These are phyloP conservation scores for Delonix regia DNA, from an alignment of 306 rosid genomes.

Conservation along the genomic window DNA sequence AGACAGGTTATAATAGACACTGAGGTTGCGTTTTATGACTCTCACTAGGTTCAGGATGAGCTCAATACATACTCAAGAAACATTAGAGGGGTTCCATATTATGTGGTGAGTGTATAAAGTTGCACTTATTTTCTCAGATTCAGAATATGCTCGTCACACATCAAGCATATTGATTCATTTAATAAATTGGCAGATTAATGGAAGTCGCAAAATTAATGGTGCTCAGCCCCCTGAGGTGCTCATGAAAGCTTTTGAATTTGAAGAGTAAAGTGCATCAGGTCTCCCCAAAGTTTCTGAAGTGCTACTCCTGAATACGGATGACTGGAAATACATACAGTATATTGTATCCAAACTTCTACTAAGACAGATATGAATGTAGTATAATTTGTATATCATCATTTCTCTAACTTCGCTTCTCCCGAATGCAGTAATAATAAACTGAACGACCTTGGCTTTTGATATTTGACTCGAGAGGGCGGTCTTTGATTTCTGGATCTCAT, in stretches of 20 bases:
- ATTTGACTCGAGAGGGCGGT: no score
- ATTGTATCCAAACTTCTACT: neutral
- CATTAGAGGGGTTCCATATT: constrained; percentile 77
- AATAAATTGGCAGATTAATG: constrained; percentile 68
- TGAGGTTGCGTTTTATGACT: constrained; percentile 24
- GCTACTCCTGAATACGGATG: neutral
- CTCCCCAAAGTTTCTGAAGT: neutral
- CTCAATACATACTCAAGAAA: constrained; percentile 56
- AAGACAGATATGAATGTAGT: neutral
- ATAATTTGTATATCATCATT: constrained; percentile 1
- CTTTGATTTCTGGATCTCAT: no score
- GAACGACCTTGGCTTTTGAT: no score
- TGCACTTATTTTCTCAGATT: neutral
- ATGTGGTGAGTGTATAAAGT: constrained; percentile 55
- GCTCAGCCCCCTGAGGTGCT: constrained; percentile 77
- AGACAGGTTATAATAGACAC: no score
- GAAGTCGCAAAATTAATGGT: constrained; percentile 64
- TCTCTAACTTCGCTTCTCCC: neutral
- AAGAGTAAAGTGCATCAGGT: constrained; percentile 46
- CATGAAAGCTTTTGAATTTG: constrained; percentile 66
- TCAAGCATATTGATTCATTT: constrained; percentile 16
- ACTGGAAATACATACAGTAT: constrained; percentile 10
- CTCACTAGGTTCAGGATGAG: constrained; percentile 71
- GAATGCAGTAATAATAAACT: no score
- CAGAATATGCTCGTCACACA: neutral